These are phyloP conservation scores for Chlamydomonas reinhardtii DNA, from an alignment of 163 green algal genomes.

Conservation along the genomic window DNA sequence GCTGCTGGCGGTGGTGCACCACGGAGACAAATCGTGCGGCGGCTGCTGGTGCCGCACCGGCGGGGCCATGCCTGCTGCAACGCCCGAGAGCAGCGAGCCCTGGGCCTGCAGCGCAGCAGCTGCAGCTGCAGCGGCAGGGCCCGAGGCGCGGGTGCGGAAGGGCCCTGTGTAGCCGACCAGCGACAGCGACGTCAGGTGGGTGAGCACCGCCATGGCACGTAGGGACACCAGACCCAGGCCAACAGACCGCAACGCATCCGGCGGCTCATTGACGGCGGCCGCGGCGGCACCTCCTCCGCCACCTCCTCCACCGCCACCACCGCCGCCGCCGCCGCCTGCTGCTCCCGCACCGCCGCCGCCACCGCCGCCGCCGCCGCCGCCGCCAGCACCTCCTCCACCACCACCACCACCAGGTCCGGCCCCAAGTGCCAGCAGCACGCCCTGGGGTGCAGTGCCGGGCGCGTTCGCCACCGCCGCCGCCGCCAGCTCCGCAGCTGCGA, in stretches of 20 bases:
- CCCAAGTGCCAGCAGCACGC: too few relatives aligned
- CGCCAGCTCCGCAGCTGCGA: neutral
- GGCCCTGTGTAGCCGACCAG: neutral
- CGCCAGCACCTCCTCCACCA: too few relatives aligned
- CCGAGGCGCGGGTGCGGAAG: neutral
- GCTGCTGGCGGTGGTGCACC: too few relatives aligned
- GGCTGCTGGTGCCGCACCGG: too few relatives aligned
- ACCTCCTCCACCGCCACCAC: neutral
- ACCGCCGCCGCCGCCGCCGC: too few relatives aligned
- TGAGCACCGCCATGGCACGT: neutral
- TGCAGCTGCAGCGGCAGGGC: neutral
- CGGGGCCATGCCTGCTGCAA: neutral
- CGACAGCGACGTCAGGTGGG: constrained; percentile 4
- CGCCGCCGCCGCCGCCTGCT: neutral
- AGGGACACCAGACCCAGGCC: constrained; percentile 14
- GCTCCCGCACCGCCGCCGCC: too few relatives aligned
- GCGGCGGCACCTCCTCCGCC: neutral
- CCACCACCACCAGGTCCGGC: too few relatives aligned
- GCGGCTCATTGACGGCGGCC: neutral
- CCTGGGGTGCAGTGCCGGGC: neutral
- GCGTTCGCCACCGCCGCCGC: neutral
- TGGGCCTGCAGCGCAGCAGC: neutral
- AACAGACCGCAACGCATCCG: neutral
- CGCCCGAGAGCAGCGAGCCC: too few relatives aligned
- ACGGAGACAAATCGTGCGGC: neutral